Evolutionary conservation across 192 early-diverging fungal species (phyloP).

Genomic region (Phycomyces nitens): DNA sequence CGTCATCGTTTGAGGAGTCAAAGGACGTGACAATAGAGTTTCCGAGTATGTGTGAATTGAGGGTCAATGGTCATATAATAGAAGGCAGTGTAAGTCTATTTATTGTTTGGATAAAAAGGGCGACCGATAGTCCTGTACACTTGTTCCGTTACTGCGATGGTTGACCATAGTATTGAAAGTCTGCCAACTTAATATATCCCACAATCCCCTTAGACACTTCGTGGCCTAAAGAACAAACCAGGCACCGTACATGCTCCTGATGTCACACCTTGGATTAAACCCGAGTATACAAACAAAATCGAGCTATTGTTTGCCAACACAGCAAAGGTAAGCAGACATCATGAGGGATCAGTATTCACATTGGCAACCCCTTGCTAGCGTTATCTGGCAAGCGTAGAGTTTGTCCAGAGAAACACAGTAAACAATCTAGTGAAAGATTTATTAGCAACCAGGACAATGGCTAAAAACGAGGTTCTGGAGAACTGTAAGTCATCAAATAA

Average conservation of each 20-base stretch:
- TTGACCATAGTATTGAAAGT: too few relatives aligned
- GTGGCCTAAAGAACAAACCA: conserved; percentile 54
- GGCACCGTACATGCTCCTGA: conserved; percentile 57
- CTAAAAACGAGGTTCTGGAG: conserved; percentile 44
- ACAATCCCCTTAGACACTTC: too few relatives aligned
- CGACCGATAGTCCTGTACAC: too few relatives aligned
- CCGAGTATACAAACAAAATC: neutral
- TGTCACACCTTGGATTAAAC: conserved; percentile 39
- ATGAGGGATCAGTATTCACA: too few relatives aligned
- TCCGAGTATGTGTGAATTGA: conserved; percentile 11
- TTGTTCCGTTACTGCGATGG: too few relatives aligned
- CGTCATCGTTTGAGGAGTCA: too few relatives aligned
- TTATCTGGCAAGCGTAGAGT: conserved; percentile 38
- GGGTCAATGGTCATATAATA: conserved; percentile 8
- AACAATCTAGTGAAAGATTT: conserved; percentile 39
- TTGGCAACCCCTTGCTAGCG: conserved; percentile 20
- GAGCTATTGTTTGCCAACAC: neutral
- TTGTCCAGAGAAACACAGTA: conserved; percentile 44
- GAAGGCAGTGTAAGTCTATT: conserved; percentile 5
- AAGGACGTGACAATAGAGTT: conserved; percentile 1
- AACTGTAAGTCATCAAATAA: conserved; percentile 31
- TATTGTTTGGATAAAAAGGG: too few relatives aligned
- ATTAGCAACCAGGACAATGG: conserved; percentile 35
- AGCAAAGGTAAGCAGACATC: neutral
- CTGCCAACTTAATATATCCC: too few relatives aligned